Evolutionary conservation across 495 filamentous ascomycete species (phyloP).

Genomic region (Annulohypoxylon nitens): DNA sequence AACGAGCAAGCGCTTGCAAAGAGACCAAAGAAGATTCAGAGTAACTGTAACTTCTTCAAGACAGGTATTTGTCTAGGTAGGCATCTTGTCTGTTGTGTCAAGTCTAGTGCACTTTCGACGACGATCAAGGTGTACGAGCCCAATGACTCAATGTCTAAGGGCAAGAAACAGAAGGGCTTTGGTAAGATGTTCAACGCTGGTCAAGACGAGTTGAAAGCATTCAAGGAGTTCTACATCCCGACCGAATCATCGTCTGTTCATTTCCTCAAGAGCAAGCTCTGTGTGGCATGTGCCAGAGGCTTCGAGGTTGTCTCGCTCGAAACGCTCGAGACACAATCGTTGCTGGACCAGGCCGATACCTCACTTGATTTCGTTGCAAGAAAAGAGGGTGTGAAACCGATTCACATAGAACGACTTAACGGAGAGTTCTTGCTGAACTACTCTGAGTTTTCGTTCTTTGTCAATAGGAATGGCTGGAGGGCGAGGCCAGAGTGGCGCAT

Average conservation of each 20-base stretch:
- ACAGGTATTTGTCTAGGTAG: constrained; percentile 93
- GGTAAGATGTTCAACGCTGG: constrained; percentile 94
- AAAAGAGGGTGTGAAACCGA: constrained; percentile 93
- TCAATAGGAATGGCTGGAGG: constrained; percentile 98
- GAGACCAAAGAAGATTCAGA: constrained; percentile 95
- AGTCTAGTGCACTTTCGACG: constrained; percentile 86
- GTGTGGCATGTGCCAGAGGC: constrained; percentile 92
- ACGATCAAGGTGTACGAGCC: constrained; percentile 99
- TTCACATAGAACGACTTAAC: constrained; percentile 95
- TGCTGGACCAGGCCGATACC: constrained; percentile 98
- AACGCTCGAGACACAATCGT: constrained; percentile 95
- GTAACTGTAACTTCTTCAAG: constrained; percentile 98
- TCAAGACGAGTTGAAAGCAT: constrained; percentile 93
- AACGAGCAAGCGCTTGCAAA: constrained; percentile 83
- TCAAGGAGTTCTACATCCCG: constrained; percentile 99
- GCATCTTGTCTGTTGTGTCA: constrained; percentile 95
- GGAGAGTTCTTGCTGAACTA: constrained; percentile 99
- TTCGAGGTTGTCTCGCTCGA: constrained; percentile 98
- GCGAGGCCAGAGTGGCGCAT: constrained; percentile 96
- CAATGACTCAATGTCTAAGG: constrained; percentile 87
- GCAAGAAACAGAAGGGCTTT: constrained; percentile 91
- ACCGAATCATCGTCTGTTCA: constrained; percentile 96
- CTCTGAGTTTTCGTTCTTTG: constrained; percentile 98
- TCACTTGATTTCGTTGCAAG: constrained; percentile 95
- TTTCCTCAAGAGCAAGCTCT: constrained; percentile 95